phyloP scores from a whole-genome alignment of 1,284 basidiomycete genomes.

The Pseudozyma thailandica region DNA sequence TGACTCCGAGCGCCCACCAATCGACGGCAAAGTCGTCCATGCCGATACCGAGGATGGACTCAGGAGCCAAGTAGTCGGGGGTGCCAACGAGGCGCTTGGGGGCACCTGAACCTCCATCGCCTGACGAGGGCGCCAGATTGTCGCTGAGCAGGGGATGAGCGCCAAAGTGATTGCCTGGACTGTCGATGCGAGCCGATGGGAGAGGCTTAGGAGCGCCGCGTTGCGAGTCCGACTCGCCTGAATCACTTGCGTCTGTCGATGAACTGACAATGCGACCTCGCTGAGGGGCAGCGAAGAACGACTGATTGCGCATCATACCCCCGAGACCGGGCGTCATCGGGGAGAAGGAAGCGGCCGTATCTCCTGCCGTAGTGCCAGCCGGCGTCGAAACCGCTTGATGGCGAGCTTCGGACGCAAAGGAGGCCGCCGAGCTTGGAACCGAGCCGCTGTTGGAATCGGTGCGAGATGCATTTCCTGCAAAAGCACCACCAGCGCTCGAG shows the following conservation, averaged over 20 bases:
- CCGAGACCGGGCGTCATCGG: conserved; percentile 51
- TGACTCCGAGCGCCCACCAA: conserved; percentile 99
- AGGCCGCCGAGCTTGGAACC: conserved; percentile 43
- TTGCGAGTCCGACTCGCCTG: conserved; percentile 53
- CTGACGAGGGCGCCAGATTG: conserved; percentile 67
- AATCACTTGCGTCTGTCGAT: conserved; percentile 59
- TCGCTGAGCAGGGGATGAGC: conserved; percentile 50
- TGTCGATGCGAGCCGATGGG: conserved; percentile 55
- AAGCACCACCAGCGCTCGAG: conserved; percentile 8
- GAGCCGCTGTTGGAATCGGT: conserved; percentile 39
- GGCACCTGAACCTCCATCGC: conserved; percentile 72
- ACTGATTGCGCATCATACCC: conserved; percentile 50
- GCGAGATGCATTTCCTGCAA: conserved; percentile 13
- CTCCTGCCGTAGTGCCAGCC: conserved; percentile 44
- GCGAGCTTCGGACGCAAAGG: conserved; percentile 34
- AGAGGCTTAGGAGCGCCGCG: conserved; percentile 36
- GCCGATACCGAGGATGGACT: conserved; percentile 93
- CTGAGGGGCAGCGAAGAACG: conserved; percentile 52
- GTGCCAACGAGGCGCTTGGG: conserved; percentile 81
- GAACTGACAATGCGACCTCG: conserved; percentile 51
- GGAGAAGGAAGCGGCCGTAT: conserved; percentile 49
- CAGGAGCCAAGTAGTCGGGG: conserved; percentile 94
- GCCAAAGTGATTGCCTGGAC: conserved; percentile 54
- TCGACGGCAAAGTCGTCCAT: conserved; percentile 96
- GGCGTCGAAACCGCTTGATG: conserved; percentile 34